Conservation (phyloP, 2,329 filamentous ascomycete species). For the Penicillium sp. region DNA sequence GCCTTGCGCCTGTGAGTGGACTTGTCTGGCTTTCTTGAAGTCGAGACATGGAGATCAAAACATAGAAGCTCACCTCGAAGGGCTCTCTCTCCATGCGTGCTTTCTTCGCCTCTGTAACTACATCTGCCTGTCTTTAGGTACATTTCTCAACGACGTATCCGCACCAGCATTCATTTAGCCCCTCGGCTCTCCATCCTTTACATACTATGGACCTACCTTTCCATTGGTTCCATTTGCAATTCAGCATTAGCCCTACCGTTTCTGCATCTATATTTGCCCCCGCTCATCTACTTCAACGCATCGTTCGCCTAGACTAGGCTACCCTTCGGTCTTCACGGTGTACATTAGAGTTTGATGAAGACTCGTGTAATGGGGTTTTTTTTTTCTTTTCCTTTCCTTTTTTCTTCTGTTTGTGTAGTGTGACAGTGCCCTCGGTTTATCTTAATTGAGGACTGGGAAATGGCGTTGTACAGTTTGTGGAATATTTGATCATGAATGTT, state of each 20-base stretch:
- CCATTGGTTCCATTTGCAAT: constrained; percentile 1
- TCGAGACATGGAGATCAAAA: background rate
- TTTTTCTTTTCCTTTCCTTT: background rate
- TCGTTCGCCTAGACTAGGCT: constrained; percentile 9
- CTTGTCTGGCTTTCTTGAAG: background rate
- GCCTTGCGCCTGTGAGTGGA: constrained; percentile 66
- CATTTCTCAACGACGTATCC: constrained; percentile 25
- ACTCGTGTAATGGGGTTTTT: constrained; percentile 1
- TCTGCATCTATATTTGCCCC: constrained; percentile 17
- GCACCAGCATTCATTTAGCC: constrained; percentile 23
- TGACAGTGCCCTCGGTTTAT: constrained; percentile 1
- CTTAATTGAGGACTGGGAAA: background rate
- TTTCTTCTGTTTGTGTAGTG: background rate
- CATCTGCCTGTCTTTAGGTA: constrained; percentile 11
- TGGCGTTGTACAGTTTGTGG: constrained; percentile 11
- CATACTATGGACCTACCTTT: constrained; percentile 8
- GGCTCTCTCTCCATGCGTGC: constrained; percentile 5
- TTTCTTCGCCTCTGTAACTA: constrained; percentile 4
- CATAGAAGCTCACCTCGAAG: constrained; percentile 10
- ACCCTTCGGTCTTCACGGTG: constrained; percentile 23
- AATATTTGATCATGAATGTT: constrained; percentile 2
- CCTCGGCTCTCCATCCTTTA: constrained; percentile 17
- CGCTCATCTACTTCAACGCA: constrained; percentile 16
- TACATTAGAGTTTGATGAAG: constrained; percentile 26
- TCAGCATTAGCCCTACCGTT: constrained; percentile 17